Conservation (phyloP, 352 stramenopile species). For the Pythium apleroticum region DNA sequence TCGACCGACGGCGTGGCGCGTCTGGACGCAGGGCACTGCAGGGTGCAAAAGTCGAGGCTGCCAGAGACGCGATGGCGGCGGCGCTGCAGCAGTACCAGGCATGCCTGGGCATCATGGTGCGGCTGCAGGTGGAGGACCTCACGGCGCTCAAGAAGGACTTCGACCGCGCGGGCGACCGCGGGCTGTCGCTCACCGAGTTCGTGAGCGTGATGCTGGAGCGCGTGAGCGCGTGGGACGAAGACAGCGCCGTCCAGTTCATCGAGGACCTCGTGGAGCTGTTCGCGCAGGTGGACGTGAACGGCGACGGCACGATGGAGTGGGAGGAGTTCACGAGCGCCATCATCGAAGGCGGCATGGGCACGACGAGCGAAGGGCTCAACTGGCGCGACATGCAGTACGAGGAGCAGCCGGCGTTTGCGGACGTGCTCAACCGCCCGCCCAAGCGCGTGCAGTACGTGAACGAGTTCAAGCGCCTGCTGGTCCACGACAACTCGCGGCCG, state of each 20-base stretch:
- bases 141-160: conserved; percentile 67
- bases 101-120: conserved; percentile 78
- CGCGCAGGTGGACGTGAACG: conserved; percentile 74
- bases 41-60: too few species aligned
- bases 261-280: conserved; percentile 80
- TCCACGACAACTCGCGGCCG: conserved; percentile 62
- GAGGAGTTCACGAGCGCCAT: conserved; percentile 84
- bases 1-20: neutral
- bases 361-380: conserved; percentile 36
- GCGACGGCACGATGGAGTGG: conserved; percentile 79
- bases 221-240: conserved; percentile 49
- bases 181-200: conserved; percentile 60
- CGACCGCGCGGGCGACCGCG: conserved; percentile 44
- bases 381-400: conserved; percentile 76
- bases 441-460: conserved; percentile 57
- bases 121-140: conserved; percentile 68
- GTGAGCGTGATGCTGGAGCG: conserved; percentile 73
- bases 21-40: too few species aligned
- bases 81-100: conserved; percentile 73
- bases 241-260: conserved; percentile 60
- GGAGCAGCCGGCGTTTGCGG: conserved; percentile 51
- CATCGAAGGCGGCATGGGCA: conserved; percentile 77
- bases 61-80: conserved; percentile 35
- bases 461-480: conserved; percentile 58
- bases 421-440: conserved; percentile 56